Evolutionary conservation across 257 asterid species (phyloP), one percentile per base, ranked within the genome.

Genomic region (Nicotiana sylvestris): DNA sequence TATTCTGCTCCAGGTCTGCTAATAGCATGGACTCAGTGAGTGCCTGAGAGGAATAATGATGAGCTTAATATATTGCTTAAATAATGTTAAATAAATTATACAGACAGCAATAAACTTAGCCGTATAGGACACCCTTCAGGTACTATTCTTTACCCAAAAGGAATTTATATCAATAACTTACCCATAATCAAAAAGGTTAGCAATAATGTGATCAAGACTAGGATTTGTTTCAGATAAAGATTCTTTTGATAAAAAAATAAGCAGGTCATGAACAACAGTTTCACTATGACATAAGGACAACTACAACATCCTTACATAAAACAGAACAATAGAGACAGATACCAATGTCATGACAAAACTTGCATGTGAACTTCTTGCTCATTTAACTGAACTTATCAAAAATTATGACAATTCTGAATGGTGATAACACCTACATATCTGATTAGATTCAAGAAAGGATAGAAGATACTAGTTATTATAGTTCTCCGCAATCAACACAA

Each of bases 21-120:
- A 96, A 87, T 84, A 94, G 76, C 99, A 94, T 96, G 82, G 97
- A 93, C 90, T 96, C 99, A 4, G 97, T 84, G 65, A 96, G 98
- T 83, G 98, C 97, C 99, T 96, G 91, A 84, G 85, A 68, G 77
- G 76, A 60, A 72, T 13, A 27, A 51, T 51, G 43, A 74, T 27
- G 64, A 74, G 80, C 46, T 51, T 27, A 15, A 72, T 15, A 27
- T 76, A 8, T 15, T 9, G 53, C 80, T 35, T 49, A 76, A 55
- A 76, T 8, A 76, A 76, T 76, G 64, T 51, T 51, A 51, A 76
- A 27, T 35, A 15, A 15, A 76, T 16, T 76, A 58, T 27, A 46
- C 6, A 12, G 0, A 51, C 46, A 76, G n/a, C 15, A 27, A 15
- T 49, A 51, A 74, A 49, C 61, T 12, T 25, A 74, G 79, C 37